These are phyloP conservation scores for Blepharisma undulans DNA, from an alignment of 169 alveolate species.

Conservation along the genomic window DNA sequence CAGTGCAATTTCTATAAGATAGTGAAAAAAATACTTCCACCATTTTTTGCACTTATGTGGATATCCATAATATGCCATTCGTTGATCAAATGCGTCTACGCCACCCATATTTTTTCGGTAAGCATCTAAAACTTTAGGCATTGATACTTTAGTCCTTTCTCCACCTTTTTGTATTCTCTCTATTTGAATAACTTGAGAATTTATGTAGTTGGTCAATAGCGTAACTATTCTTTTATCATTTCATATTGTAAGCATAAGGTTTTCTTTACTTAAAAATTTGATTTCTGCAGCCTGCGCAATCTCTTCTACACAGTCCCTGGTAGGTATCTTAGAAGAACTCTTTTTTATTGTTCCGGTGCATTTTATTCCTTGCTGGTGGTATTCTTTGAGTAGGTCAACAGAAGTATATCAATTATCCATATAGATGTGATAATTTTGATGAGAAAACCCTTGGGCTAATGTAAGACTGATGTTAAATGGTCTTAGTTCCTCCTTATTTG, in stretches of 20 bases:
- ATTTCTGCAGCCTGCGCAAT: neutral
- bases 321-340: slow-evolving; percentile 2
- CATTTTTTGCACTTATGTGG: slow-evolving; percentile 13
- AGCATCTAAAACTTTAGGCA: too few species aligned
- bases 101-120: too few species aligned
- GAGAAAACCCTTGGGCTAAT: slow-evolving; percentile 33
- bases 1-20: neutral
- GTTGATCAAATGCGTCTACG: neutral
- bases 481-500: slow-evolving; percentile 18
- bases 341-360: slow-evolving; percentile 25
- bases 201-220: neutral
- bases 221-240: neutral
- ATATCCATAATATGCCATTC: neutral
- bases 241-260: neutral
- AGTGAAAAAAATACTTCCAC: slow-evolving; percentile 35
- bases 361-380: neutral
- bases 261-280: neutral
- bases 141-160: too few species aligned
- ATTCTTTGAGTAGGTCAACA: slow-evolving; percentile 25
- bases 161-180: too few species aligned
- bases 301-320: neutral
- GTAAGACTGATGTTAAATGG: neutral
- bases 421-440: neutral
- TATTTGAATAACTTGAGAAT: too few species aligned
- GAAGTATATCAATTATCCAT: slow-evolving; percentile 39